Evolutionary conservation across 352 stramenopile species (phyloP), one percentile per base, ranked within the genome.

Genomic region (Halophytophthora polymorphica): DNA sequence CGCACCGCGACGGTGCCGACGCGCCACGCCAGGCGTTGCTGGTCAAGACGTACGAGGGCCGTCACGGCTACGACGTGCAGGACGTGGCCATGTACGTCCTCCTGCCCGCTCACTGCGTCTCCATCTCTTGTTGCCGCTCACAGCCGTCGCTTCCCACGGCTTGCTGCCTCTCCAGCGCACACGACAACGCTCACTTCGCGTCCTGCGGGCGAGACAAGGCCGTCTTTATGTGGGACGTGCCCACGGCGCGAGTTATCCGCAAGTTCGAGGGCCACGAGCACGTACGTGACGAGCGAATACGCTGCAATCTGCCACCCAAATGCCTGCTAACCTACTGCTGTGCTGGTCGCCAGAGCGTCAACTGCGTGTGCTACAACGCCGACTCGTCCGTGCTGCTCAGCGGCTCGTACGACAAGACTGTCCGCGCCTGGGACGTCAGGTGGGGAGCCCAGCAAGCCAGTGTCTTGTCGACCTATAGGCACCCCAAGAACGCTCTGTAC

Each of bases 221-320:
- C 7, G 77, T 93, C 15, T 95, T 96, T 34, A 65, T 96, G 53
- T 96, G 87, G 87, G 86, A 96, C 41, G 87, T 96, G 5, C 76
- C 83, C 12, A 94, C 87, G 37, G 87, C 69, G 34, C 71, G 72
- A 54, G 83, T 92, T 28, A 86, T 96, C n/a, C 78, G 86, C 60
- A 93, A 95, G 66, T 88, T 96, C 46, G 82, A 93, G 67, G 84
- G 83, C 40, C 87, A 96, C 52, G 66, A 77, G 14, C 77, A 93
- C 53, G 82, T 90, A 66, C 36, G 57, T 59, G 31, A 43, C 11
- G 36, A 21, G 13, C 22, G 11, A 57, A 50, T 2, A 13, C 13
- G n/a, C 15, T 12, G 15, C 22, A n/a, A 37, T 25, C 43, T 39
- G 54, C 28, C 17, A 28, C 25, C 11, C 12, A 15, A 23, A 35